phyloP scores from a whole-genome alignment of 176 grass and related monocot genomes.

The Musa beccarii region DNA sequence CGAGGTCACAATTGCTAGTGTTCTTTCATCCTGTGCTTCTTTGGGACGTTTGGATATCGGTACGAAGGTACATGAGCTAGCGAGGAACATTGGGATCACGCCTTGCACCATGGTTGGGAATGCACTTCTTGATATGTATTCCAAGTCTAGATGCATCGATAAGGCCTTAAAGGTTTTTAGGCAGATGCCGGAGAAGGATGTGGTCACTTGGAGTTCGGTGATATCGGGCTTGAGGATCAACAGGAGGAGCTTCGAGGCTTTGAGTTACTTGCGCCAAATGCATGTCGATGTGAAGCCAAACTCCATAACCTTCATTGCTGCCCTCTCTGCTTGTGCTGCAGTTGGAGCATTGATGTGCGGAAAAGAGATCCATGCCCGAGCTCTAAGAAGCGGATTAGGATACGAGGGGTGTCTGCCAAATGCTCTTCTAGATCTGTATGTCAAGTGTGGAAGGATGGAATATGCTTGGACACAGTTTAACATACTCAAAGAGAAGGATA shows the following conservation, averaged over 20 bases:
- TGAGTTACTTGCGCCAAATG: constrained; percentile 78
- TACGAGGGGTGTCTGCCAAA: constrained; percentile 63
- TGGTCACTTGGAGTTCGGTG: constrained; percentile 71
- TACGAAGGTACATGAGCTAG: constrained; percentile 63
- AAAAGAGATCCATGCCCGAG: constrained; percentile 85
- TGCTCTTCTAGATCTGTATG: constrained; percentile 80
- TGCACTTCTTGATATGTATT: constrained; percentile 74
- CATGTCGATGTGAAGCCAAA: constrained; percentile 70
- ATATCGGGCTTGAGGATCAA: constrained; percentile 80
- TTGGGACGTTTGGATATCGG: constrained; percentile 58
- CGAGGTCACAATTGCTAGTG: constrained; percentile 58
- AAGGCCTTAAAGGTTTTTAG: constrained; percentile 77
- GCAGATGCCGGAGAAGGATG: constrained; percentile 74
- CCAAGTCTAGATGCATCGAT: constrained; percentile 66
- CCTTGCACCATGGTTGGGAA: constrained; percentile 45
- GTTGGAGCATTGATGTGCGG: constrained; percentile 58
- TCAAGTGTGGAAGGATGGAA: constrained; percentile 72
- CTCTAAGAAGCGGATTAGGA: constrained; percentile 48
- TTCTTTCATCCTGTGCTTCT: constrained; percentile 63
- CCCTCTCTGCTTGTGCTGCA: constrained; percentile 65
- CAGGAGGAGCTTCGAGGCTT: constrained; percentile 63
- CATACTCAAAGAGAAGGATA: constrained; percentile 40
- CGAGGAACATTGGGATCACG: constrained; percentile 41
- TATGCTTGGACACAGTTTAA: constrained; percentile 72
- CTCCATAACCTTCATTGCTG: constrained; percentile 60